Percentiles rank a stretch among this genome's conserved stretches.
Evolutionary conservation across 2,329 filamentous ascomycete species (phyloP).

Genomic region (Aphanoascus verrucosus): DNA sequence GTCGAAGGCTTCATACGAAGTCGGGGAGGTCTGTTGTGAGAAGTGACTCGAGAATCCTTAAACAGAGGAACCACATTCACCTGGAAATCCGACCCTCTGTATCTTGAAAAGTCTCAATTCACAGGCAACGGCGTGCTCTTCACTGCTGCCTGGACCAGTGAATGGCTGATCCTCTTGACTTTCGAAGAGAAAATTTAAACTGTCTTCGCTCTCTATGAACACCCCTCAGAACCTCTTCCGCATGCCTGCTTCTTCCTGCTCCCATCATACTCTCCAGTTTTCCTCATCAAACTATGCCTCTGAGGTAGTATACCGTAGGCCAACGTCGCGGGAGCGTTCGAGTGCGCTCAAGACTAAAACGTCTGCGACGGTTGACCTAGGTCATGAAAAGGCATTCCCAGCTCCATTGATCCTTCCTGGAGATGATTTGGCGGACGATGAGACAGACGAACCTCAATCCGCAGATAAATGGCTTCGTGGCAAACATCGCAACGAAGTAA

Average conservation of each 20-base stretch:
- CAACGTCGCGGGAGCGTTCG: not conserved
- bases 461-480: slow-evolving; percentile 42
- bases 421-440: slow-evolving; percentile 48
- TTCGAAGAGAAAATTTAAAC: not conserved
- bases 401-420: slow-evolving; percentile 49
- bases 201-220: not conserved
- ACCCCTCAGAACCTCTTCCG: not conserved
- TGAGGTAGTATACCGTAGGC: slow-evolving; percentile 1
- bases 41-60: no score
- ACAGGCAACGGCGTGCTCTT: not conserved
- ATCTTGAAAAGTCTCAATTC: not conserved
- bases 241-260: not conserved
- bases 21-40: no score
- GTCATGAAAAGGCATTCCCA: slow-evolving; percentile 38
- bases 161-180: not conserved
- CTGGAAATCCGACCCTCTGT: not conserved
- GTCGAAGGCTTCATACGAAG: no score
- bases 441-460: slow-evolving; percentile 47
- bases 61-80: no score
- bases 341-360: not conserved
- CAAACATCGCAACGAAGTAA: slow-evolving; percentile 42
- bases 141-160: not conserved
- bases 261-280: not conserved
- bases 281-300: not conserved
- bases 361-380: not conserved